These are phyloP conservation scores for Elsinoe necatrix DNA, from an alignment of 2,329 filamentous ascomycete species.

Conservation along the genomic window DNA sequence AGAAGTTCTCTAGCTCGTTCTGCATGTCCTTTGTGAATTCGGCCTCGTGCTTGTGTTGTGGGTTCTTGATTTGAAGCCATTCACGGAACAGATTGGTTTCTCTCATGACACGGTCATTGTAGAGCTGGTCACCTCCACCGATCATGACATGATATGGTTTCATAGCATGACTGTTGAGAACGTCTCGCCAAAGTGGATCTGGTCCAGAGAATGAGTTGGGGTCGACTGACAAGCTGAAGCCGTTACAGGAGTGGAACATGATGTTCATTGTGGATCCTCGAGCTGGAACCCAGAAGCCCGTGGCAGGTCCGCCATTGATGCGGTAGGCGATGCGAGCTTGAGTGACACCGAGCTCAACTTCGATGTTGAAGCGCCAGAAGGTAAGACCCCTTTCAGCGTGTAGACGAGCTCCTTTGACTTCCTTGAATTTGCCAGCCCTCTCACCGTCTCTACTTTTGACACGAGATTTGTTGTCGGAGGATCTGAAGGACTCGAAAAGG, in stretches of 20 bases:
- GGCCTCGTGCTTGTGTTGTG: conserved; percentile 66
- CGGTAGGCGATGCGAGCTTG: conserved; percentile 89
- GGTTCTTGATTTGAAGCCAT: conserved; percentile 76
- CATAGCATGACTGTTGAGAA: conserved; percentile 84
- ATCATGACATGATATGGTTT: conserved; percentile 97
- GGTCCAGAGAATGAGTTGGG: conserved; percentile 77
- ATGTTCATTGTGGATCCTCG: conserved; percentile 86
- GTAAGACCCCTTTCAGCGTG: conserved; percentile 81
- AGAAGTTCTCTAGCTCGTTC: conserved; percentile 79
- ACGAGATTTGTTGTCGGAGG: conserved; percentile 35
- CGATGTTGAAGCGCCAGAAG: conserved; percentile 95
- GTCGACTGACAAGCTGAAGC: conserved; percentile 75
- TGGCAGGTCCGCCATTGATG: conserved; percentile 82
- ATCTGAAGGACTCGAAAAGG: conserved; percentile 56
- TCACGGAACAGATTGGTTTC: conserved; percentile 69
- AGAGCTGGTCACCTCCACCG: conserved; percentile 93
- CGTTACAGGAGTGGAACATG: conserved; percentile 98
- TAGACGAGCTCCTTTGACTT: conserved; percentile 71
- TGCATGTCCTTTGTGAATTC: conserved; percentile 77
- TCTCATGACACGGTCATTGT: conserved; percentile 76
- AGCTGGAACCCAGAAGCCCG: conserved; percentile 91
- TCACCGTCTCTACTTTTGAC: conserved; percentile 63
- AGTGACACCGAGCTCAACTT: conserved; percentile 69
- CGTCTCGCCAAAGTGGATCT: conserved; percentile 93
- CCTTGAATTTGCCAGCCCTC: conserved; percentile 68